A percentile compares a stretch with the other conserved stretches of the same genome.
Conservation (phyloP, 441 rosid species). For the Pelargonium australe region DNA sequence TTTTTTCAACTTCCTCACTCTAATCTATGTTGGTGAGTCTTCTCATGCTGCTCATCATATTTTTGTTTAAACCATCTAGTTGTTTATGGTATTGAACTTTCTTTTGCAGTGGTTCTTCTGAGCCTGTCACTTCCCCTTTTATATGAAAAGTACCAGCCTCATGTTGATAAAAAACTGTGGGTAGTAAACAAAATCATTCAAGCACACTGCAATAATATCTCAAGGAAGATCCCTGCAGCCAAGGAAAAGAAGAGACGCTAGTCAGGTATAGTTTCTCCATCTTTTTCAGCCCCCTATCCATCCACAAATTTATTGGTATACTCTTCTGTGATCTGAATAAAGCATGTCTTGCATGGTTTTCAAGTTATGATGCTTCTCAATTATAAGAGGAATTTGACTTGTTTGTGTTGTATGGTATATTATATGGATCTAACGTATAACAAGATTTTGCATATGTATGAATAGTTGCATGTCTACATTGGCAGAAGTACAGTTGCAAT, state of each 20-base stretch:
- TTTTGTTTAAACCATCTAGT: not conserved
- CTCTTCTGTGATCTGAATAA: not conserved
- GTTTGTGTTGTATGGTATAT: too few species aligned
- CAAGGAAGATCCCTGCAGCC: constrained; percentile 48
- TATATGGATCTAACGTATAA: too few species aligned
- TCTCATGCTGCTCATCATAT: not conserved
- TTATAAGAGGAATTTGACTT: not conserved
- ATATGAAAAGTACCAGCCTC: constrained; percentile 62
- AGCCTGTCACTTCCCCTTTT: constrained; percentile 55
- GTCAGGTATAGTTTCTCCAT: constrained; percentile 32
- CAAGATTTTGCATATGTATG: not conserved
- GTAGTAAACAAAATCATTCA: constrained; percentile 38
- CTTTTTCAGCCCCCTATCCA: not conserved
- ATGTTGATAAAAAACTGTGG: constrained; percentile 55
- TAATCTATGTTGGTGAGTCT: constrained; percentile 62
- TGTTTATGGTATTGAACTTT: not conserved
- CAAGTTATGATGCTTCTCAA: not conserved
- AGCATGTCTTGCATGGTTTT: not conserved
- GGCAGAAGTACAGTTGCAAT: not conserved
- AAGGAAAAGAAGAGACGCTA: constrained; percentile 71
- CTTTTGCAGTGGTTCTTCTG: constrained; percentile 55
- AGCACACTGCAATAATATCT: constrained; percentile 39
- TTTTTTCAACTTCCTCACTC: constrained; percentile 64
- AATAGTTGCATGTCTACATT: not conserved
- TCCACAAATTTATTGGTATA: not conserved